phyloP scores from a whole-genome alignment of 2,329 filamentous ascomycete genomes.

The Colletotrichum chrysophilum region DNA sequence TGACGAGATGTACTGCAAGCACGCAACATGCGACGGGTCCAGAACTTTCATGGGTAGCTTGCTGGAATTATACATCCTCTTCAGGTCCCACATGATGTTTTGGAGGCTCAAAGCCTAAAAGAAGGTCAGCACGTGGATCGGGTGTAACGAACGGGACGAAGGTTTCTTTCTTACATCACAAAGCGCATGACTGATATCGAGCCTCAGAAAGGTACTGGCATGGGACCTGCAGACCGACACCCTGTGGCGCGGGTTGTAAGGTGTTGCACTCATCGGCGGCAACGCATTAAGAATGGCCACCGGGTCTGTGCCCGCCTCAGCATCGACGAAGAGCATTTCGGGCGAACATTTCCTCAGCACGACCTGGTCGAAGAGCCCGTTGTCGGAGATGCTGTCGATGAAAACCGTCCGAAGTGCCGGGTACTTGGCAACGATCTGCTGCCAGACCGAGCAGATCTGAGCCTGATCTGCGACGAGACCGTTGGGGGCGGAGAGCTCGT shows the following conservation, averaged over 20 bases:
- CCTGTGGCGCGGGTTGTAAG: slow-evolving; percentile 51
- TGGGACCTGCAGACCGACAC: slow-evolving; percentile 54
- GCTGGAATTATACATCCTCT: slow-evolving; percentile 47
- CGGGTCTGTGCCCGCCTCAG: slow-evolving; percentile 41
- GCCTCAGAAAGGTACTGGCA: slow-evolving; percentile 49
- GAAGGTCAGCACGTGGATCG: neutral
- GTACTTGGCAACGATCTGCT: slow-evolving; percentile 50
- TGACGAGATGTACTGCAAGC: slow-evolving; percentile 39
- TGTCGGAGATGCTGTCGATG: slow-evolving; percentile 52
- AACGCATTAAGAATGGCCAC: slow-evolving; percentile 44
- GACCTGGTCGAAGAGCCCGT: slow-evolving; percentile 55
- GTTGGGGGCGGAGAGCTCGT: slow-evolving; percentile 46
- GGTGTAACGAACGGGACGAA: neutral
- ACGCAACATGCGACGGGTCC: slow-evolving; percentile 42
- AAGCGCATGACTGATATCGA: slow-evolving; percentile 56
- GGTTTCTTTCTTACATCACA: slow-evolving; percentile 44
- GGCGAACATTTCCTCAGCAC: slow-evolving; percentile 52
- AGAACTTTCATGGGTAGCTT: slow-evolving; percentile 35
- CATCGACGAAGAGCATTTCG: slow-evolving; percentile 59
- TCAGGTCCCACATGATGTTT: slow-evolving; percentile 51
- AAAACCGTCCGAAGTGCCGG: slow-evolving; percentile 55
- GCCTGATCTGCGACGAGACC: slow-evolving; percentile 45
- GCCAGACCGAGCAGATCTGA: slow-evolving; percentile 55
- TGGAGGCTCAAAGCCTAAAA: slow-evolving; percentile 41
- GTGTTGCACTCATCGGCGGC: slow-evolving; percentile 41